Percentiles rank a stretch among this genome's conserved stretches.
Evolutionary conservation across 2,329 filamentous ascomycete genomes (phyloP).

Genomic region (Neospermospora avenae): DNA sequence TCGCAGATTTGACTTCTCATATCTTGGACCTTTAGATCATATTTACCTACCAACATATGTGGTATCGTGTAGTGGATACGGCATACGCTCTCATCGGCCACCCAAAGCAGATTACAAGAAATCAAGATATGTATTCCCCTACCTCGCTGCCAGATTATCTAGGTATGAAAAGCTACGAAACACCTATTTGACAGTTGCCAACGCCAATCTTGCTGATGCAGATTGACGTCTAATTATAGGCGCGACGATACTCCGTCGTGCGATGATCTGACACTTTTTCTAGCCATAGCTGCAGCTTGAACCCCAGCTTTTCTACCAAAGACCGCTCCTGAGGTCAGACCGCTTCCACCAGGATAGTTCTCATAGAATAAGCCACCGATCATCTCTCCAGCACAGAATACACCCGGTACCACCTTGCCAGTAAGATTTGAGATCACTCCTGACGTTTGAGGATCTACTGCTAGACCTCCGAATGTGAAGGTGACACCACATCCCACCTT

Average conservation of each 20-base stretch:
- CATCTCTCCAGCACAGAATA: slow-evolving; percentile 65
- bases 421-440: slow-evolving; percentile 46
- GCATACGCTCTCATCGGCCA: background rate
- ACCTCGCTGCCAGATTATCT: too few relatives aligned
- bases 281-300: background rate
- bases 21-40: background rate
- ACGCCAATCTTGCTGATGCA: background rate
- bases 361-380: slow-evolving; percentile 60
- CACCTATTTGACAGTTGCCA: too few relatives aligned
- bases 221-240: background rate
- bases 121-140: too few relatives aligned
- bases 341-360: slow-evolving; percentile 62
- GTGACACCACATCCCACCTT: slow-evolving; percentile 64
- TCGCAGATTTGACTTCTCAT: background rate
- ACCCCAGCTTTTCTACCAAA: slow-evolving; percentile 43
- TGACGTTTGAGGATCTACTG: slow-evolving; percentile 51
- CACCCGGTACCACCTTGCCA: slow-evolving; percentile 46
- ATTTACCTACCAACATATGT: background rate
- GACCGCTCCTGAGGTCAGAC: slow-evolving; percentile 57
- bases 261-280: background rate
- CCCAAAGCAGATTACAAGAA: too few relatives aligned
- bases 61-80: background rate
- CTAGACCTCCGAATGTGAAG: slow-evolving; percentile 65
- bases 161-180: too few relatives aligned
- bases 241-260: background rate